Evolutionary conservation across 805 yeast species (phyloP), one percentile per base, ranked within the genome.

Genomic region (Lipomyces orientalis): DNA sequence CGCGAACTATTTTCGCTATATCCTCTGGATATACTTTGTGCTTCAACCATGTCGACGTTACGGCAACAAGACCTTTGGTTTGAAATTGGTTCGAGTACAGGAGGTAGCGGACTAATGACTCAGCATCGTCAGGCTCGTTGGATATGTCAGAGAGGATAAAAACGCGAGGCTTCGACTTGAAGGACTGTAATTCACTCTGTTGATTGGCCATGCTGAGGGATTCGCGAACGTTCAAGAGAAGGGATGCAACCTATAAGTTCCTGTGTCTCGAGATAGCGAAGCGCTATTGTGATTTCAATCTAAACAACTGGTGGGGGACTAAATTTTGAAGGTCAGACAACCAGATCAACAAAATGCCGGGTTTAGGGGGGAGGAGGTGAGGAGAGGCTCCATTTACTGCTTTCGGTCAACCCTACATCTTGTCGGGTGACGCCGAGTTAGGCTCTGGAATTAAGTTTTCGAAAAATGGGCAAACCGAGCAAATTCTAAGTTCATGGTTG

Each of bases 71-170:
- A 12, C 64, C 64, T 34, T 54, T 52, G 62, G 54, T 61, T 31
- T 58, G 12, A 54, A 61, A 35, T 49, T 61, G 54, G 60, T 61
- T 61, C 31, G 60, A 52, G 60, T 61, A 61, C 31, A 54, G 49
- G 22, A 61, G 60, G 34, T n/a, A 61, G 5, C 64, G 59, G 33
- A 37, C 34, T 14, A 61, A 43, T 19, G 64, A 61, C 60, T 61
- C 54, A 6, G 64, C 64, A 39, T 61, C 64, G 62, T 61, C 64
- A 31, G 64, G 64, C 37, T 61, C 64, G 54, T 61, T 61, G 39
- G 64, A 54, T 31, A 61, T 61, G 52, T 61, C 64, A 34, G 64
- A 25, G 25, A 61, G 54, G 22, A 61, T 25, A 35, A 37, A 49
- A 16, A 61, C 54, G 35, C 54, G 46, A 29, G 63, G 64, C 56